These are phyloP conservation scores for Neopestalotiopsis sp. DNA, from an alignment of 2,329 filamentous ascomycete species.

Conservation along the genomic window DNA sequence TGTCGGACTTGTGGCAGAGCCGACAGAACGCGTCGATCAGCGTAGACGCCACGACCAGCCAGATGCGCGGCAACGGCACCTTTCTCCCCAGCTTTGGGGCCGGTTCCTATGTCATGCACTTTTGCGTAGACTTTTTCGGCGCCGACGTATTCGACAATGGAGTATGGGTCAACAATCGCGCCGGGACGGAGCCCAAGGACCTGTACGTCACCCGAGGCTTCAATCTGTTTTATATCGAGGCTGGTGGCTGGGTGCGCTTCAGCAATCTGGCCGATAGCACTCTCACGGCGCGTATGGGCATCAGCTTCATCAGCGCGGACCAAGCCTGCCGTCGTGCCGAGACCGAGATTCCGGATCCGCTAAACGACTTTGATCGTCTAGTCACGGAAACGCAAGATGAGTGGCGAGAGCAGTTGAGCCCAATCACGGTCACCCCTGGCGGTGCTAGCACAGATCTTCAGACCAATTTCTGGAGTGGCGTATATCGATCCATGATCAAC, in stretches of 20 bases:
- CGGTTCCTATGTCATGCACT: constrained; percentile 62
- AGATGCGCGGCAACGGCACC: constrained; percentile 61
- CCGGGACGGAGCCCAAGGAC: constrained; percentile 43
- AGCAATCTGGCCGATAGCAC: constrained; percentile 47
- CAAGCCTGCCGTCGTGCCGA: constrained; percentile 69
- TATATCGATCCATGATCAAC: constrained; percentile 66
- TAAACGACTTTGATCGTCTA: constrained; percentile 60
- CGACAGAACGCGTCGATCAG: constrained; percentile 53
- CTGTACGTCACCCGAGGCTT: constrained; percentile 46
- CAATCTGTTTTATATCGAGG: constrained; percentile 48
- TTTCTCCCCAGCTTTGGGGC: constrained; percentile 68
- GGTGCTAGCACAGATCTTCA: constrained; percentile 57
- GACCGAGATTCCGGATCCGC: constrained; percentile 64
- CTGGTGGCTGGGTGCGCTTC: constrained; percentile 64
- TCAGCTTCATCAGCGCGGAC: constrained; percentile 66
- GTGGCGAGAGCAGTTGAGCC: constrained; percentile 63
- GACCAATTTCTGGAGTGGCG: constrained; percentile 66
- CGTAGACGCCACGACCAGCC: constrained; percentile 55
- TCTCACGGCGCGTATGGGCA: constrained; percentile 64
- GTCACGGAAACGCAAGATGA: constrained; percentile 54
- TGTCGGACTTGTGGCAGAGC: constrained; percentile 64
- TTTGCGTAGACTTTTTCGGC: constrained; percentile 45
- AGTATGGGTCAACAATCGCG: constrained; percentile 39
- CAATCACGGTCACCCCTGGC: constrained; percentile 55
- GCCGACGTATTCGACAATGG: constrained; percentile 18